These are phyloP conservation scores for Pichia sp. DNA, from an alignment of 1,139 yeast genomes.

Conservation along the genomic window DNA sequence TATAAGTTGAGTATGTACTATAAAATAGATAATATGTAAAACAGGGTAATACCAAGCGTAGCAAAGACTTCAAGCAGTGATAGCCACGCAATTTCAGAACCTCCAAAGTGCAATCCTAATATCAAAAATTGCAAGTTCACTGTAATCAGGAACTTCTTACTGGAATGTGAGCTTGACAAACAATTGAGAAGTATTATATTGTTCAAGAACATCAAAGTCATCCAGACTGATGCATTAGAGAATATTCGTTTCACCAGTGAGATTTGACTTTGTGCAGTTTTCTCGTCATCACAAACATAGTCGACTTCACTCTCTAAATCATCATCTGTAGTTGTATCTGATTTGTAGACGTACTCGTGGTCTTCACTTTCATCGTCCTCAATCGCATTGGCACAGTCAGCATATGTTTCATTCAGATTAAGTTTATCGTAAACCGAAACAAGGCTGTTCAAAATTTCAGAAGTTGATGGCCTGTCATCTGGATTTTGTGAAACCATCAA, in stretches of 20 bases:
- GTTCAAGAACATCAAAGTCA: constrained; percentile 1
- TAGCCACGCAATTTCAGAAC: not conserved
- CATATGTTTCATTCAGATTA: not conserved
- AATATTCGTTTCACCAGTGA: not conserved
- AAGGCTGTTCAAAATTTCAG: constrained; percentile 36
- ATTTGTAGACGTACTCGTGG: not conserved
- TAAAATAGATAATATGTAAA: not conserved
- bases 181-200: not conserved
- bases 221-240: not conserved
- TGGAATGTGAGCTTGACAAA: not conserved
- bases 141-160: not conserved
- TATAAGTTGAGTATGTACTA: not conserved
- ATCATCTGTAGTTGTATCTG: not conserved
- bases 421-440: constrained; percentile 18
- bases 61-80: not conserved
- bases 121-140: constrained; percentile 9
- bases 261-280: not conserved
- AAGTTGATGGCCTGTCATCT: constrained; percentile 42
- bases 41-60: not conserved
- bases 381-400: not conserved
- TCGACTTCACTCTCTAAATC: not conserved
- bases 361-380: not conserved
- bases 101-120: constrained; percentile 8
- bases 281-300: not conserved
- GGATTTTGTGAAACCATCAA: constrained; percentile 32